Percentiles rank a stretch among this genome's conserved stretches.
Conservation (phyloP, 768 basidiomycete species). For the Filobasidium wieringae region DNA sequence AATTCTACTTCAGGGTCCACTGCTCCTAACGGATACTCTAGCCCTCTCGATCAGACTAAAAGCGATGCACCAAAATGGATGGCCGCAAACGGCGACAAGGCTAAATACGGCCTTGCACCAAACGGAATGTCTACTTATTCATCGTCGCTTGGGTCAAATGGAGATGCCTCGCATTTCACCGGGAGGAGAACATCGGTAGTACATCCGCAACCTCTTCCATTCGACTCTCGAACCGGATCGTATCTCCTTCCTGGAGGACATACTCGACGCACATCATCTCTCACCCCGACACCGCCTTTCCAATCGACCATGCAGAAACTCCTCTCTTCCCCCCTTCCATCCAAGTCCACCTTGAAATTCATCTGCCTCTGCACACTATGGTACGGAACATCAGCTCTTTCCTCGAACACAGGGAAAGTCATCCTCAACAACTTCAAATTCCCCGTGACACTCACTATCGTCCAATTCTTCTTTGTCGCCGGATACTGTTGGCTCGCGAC, state of each 20-base stretch:
- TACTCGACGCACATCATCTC: background rate
- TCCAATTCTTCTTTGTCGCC: slow-evolving; percentile 93
- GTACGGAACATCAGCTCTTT: slow-evolving; percentile 86
- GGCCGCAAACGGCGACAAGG: too few relatives aligned
- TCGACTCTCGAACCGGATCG: background rate
- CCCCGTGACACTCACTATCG: slow-evolving; percentile 90
- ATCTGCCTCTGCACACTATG: slow-evolving; percentile 73
- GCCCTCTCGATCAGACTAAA: background rate
- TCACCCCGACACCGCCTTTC: background rate
- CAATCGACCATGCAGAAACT: background rate
- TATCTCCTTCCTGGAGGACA: background rate
- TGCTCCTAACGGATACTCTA: background rate
- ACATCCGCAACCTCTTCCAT: background rate
- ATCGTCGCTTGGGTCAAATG: too few relatives aligned
- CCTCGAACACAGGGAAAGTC: slow-evolving; percentile 91
- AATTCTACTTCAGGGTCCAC: background rate
- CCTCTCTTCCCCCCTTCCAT: background rate
- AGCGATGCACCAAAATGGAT: too few relatives aligned
- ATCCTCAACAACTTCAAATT: slow-evolving; percentile 86
- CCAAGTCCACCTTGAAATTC: slow-evolving; percentile 43
- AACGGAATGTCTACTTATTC: too few relatives aligned
- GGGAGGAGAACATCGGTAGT: background rate
- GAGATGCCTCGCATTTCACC: too few relatives aligned
- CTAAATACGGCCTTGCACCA: too few relatives aligned
- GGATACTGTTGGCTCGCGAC: slow-evolving; percentile 73